Conservation (phyloP, 352 stramenopile genomes). For the Globisporangium viniferum region DNA sequence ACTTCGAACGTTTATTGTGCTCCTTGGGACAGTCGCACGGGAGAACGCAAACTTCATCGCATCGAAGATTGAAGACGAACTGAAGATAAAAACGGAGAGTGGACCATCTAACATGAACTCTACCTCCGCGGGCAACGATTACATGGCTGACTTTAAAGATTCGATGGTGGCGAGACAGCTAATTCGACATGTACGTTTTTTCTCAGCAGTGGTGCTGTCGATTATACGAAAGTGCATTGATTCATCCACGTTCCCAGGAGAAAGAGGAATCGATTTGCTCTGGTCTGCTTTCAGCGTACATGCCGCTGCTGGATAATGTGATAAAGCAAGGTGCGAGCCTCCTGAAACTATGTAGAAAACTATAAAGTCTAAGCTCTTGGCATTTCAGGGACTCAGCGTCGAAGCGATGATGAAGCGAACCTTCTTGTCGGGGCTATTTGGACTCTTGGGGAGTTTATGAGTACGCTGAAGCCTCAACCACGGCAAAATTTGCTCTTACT, state of each 20-base stretch:
- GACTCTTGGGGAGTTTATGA: background rate
- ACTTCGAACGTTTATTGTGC: background rate
- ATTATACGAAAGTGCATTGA: background rate
- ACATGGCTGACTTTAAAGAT: background rate
- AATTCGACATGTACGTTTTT: background rate
- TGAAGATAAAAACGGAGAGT: background rate
- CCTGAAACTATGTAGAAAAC: background rate
- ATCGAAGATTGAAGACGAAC: background rate
- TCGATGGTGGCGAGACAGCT: background rate
- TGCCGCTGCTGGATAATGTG: background rate
- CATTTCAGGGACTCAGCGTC: background rate
- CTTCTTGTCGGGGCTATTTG: background rate
- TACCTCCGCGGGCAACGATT: background rate
- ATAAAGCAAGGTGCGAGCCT: background rate
- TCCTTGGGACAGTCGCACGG: background rate
- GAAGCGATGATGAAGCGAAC: background rate
- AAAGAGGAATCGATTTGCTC: background rate
- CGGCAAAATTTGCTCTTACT: background rate
- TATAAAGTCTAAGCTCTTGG: background rate
- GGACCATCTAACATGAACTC: background rate
- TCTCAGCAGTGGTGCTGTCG: background rate
- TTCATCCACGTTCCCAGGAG: background rate
- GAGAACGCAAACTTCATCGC: background rate
- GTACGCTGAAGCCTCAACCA: background rate
- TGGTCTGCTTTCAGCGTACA: background rate